These are phyloP conservation scores for Neofusicoccum kwambonambiense DNA, from an alignment of 2,329 filamentous ascomycete genomes.

Conservation along the genomic window DNA sequence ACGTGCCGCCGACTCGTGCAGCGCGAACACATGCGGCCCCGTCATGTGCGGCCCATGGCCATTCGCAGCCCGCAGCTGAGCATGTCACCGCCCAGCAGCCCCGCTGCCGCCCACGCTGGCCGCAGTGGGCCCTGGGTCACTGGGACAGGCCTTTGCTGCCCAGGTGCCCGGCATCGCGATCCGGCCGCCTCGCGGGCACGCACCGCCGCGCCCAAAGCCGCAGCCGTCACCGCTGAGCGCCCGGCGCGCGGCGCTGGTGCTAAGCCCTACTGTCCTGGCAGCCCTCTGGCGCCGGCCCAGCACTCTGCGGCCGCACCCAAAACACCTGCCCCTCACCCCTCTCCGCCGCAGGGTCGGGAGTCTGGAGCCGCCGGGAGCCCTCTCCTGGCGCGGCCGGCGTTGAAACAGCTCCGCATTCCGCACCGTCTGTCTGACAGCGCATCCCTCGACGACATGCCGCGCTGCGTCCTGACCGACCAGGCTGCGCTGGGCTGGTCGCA, in stretches of 20 bases:
- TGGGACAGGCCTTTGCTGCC: not conserved
- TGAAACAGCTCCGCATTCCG: slow-evolving; percentile 15
- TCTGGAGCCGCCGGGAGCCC: not conserved
- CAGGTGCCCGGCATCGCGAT: slow-evolving; percentile 4
- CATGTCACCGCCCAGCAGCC: not conserved
- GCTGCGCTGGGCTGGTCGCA: not conserved
- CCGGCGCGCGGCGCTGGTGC: not conserved
- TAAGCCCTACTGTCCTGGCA: not conserved
- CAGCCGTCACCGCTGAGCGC: not conserved
- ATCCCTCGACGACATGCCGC: not conserved
- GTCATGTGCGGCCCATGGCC: not conserved
- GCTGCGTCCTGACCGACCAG: not conserved
- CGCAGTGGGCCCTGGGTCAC: not conserved
- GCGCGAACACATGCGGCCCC: not conserved
- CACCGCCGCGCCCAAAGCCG: no score
- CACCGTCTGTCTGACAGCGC: slow-evolving; percentile 5
- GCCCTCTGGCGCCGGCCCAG: no score
- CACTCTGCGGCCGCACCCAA: not conserved
- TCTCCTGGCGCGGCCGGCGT: not conserved
- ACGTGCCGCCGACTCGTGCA: not conserved
- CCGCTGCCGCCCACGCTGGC: not conserved
- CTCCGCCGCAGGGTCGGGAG: not conserved
- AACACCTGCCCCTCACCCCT: not conserved
- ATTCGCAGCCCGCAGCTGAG: slow-evolving; percentile 2
- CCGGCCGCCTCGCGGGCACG: not conserved